phyloP scores from a whole-genome alignment of 257 asterid species.

The Orobanche coerulescens region DNA sequence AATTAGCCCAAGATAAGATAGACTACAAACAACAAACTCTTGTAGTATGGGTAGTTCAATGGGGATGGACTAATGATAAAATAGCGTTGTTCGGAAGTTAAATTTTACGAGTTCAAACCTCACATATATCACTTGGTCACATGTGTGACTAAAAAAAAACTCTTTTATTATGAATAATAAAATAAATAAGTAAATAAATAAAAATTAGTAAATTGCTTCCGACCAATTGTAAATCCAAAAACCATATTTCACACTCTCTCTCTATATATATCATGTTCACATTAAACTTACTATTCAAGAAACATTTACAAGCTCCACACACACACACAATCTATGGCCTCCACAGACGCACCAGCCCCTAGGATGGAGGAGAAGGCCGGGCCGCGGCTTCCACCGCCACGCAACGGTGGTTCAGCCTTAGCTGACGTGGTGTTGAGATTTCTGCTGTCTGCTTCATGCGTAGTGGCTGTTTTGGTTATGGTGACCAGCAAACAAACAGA shows the following conservation, averaged over 20 bases:
- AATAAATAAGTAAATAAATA: too few relatives aligned
- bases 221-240: background rate
- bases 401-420: slow-evolving; percentile 23
- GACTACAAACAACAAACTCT: too few relatives aligned
- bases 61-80: too few relatives aligned
- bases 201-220: background rate
- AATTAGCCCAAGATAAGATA: too few relatives aligned
- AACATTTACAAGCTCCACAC: background rate
- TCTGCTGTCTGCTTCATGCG: slow-evolving; percentile 42
- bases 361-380: slow-evolving; percentile 18
- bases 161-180: too few relatives aligned
- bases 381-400: slow-evolving; percentile 9
- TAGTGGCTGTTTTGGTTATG: slow-evolving; percentile 55
- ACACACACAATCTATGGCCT: slow-evolving; percentile 23
- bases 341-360: slow-evolving; percentile 9
- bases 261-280: slow-evolving; percentile 6
- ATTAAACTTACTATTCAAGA: background rate
- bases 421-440: slow-evolving; percentile 55
- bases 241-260: background rate
- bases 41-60: too few relatives aligned
- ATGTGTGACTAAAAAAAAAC: too few relatives aligned
- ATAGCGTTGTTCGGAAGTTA: too few relatives aligned
- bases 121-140: too few relatives aligned
- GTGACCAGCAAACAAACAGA: slow-evolving; percentile 53
- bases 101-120: too few relatives aligned